Percentiles rank a stretch among this genome's conserved stretches.
phyloP scores from a whole-genome alignment of 805 yeast species.

The Candida ipomoeae region DNA sequence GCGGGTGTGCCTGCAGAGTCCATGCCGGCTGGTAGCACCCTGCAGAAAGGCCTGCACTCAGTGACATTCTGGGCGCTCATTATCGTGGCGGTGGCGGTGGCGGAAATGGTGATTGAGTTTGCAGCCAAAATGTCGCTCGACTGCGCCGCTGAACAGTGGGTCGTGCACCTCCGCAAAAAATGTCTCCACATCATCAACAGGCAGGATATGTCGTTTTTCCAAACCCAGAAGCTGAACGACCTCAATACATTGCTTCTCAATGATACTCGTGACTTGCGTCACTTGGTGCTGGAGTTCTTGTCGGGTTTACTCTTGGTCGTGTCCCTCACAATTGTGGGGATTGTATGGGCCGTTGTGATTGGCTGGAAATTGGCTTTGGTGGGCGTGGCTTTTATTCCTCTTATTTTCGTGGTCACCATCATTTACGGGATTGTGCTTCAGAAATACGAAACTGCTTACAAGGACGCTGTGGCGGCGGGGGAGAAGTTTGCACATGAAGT shows the following conservation, averaged over 20 bases:
- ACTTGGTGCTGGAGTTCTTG: conserved; percentile 58
- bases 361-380: conserved; percentile 91
- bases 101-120: conserved; percentile 59
- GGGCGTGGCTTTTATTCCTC: conserved; percentile 71
- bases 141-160: conserved; percentile 65
- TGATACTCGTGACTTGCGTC: conserved; percentile 75
- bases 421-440: conserved; percentile 51
- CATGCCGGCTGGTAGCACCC: no score
- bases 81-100: conserved; percentile 57
- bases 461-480: conserved; percentile 47
- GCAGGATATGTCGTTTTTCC: conserved; percentile 55
- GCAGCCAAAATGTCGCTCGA: conserved; percentile 48
- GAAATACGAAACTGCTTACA: conserved; percentile 56
- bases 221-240: conserved; percentile 43
- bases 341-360: conserved; percentile 68
- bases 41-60: background rate
- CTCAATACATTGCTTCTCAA: conserved; percentile 68
- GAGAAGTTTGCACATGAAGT: conserved; percentile 54
- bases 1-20: background rate
- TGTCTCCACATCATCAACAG: conserved; percentile 47
- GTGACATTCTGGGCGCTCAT: conserved; percentile 56
- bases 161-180: conserved; percentile 45
- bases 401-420: conserved; percentile 49
- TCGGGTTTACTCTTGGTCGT: conserved; percentile 50
- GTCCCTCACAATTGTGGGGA: conserved; percentile 54